Conservation (phyloP, 2,329 filamentous ascomycete genomes). For the Pseudogymnoascus sp. region DNA sequence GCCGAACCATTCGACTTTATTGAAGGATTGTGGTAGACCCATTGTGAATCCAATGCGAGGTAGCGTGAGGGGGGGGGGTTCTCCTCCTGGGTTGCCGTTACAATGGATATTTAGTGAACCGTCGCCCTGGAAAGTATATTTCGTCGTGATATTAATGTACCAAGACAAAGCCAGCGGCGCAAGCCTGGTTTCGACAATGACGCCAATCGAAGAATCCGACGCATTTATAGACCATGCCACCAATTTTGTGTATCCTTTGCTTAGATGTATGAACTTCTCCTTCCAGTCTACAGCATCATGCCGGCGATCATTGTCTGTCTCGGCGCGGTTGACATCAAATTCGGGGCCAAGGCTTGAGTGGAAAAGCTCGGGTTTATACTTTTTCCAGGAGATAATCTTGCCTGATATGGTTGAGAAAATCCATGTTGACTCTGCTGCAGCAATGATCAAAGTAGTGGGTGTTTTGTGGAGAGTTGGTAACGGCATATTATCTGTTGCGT, state of each 20-base stretch:
- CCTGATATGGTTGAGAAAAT: slow-evolving; percentile 37
- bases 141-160: not conserved
- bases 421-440: slow-evolving; percentile 28
- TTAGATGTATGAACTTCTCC: slow-evolving; percentile 14
- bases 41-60: slow-evolving; percentile 10
- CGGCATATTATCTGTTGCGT: too few species aligned
- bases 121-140: not conserved
- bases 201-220: not conserved
- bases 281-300: slow-evolving; percentile 37
- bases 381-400: slow-evolving; percentile 34
- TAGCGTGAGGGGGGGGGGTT: not conserved
- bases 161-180: slow-evolving; percentile 9
- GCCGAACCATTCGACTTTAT: slow-evolving; percentile 38
- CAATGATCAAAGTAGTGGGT: slow-evolving; percentile 21
- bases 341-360: slow-evolving; percentile 29
- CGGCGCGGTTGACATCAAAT: slow-evolving; percentile 37
- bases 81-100: not conserved
- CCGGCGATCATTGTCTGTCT: slow-evolving; percentile 39
- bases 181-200: not conserved
- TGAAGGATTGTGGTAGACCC: slow-evolving; percentile 9
- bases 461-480: slow-evolving; percentile 15
- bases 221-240: not conserved
- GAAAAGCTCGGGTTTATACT: slow-evolving; percentile 33
- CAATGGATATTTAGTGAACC: not conserved
- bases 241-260: not conserved